These are phyloP conservation scores for Apiospora pterosperma DNA, from an alignment of 2,329 filamentous ascomycete species.

Conservation along the genomic window DNA sequence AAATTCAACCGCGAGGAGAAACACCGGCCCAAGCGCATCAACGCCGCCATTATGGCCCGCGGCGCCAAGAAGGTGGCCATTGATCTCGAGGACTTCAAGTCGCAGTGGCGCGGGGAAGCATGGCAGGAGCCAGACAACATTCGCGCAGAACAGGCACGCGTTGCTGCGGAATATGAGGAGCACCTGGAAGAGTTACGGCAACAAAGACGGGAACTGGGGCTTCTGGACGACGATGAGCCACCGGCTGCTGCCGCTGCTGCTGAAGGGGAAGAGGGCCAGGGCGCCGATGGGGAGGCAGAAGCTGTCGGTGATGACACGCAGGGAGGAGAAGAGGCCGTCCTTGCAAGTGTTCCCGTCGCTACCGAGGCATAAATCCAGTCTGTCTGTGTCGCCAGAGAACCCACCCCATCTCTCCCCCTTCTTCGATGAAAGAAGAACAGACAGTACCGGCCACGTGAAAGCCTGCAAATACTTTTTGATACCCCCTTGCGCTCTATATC, in stretches of 20 bases:
- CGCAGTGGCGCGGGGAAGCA: conserved; percentile 34
- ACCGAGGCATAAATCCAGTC: neutral
- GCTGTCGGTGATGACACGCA: conserved; percentile 28
- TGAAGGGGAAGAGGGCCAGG: conserved; percentile 22
- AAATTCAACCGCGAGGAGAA: conserved; percentile 82
- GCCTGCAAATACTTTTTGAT: neutral
- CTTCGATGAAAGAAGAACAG: neutral
- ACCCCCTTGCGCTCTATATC: neutral
- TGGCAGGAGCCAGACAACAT: conserved; percentile 51
- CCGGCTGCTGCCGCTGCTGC: neutral
- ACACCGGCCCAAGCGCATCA: conserved; percentile 60
- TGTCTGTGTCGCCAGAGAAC: neutral
- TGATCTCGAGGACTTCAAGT: conserved; percentile 58
- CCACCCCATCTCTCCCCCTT: neutral
- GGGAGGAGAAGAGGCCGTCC: neutral
- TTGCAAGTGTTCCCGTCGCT: neutral
- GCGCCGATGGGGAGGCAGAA: conserved; percentile 40
- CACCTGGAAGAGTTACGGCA: conserved; percentile 41
- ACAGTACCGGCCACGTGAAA: neutral
- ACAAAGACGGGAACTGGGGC: conserved; percentile 30
- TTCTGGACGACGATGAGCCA: conserved; percentile 31
- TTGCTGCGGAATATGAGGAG: conserved; percentile 42
- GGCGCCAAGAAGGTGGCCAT: conserved; percentile 56
- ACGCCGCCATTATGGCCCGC: conserved; percentile 53
- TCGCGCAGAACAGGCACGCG: conserved; percentile 48